Evolutionary conservation across 495 filamentous ascomycete species (phyloP).

Genomic region (Gamarada debralockiae): DNA sequence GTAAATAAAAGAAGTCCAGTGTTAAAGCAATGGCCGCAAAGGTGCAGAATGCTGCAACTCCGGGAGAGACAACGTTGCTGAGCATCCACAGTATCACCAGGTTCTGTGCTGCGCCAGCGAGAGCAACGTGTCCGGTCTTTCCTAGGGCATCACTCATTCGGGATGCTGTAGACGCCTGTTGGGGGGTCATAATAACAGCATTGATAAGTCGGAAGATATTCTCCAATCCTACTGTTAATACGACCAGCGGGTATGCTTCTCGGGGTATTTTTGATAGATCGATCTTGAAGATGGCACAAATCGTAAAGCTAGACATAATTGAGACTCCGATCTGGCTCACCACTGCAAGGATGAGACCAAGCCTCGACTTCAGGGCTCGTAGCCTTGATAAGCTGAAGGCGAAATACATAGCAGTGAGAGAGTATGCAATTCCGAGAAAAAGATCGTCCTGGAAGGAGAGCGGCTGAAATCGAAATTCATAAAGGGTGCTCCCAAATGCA

Average conservation of each 20-base stretch:
- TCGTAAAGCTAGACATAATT: conserved; percentile 60
- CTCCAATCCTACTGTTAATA: conserved; percentile 65
- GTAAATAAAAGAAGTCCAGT: conserved; percentile 66
- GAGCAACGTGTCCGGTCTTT: conserved; percentile 60
- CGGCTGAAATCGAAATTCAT: conserved; percentile 69
- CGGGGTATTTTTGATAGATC: conserved; percentile 57
- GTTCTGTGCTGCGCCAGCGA: conserved; percentile 56
- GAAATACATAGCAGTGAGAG: conserved; percentile 53
- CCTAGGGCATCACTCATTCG: conserved; percentile 66
- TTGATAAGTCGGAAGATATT: conserved; percentile 73
- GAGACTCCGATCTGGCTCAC: conserved; percentile 63
- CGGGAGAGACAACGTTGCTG: conserved; percentile 53
- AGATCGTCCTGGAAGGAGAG: conserved; percentile 57
- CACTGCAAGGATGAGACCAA: conserved; percentile 63
- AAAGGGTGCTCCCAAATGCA: conserved; percentile 49
- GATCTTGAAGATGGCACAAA: conserved; percentile 58
- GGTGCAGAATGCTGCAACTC: conserved; percentile 63
- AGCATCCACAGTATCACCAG: conserved; percentile 52
- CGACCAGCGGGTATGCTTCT: conserved; percentile 64
- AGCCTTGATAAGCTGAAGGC: conserved; percentile 53
- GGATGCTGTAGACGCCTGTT: conserved; percentile 51
- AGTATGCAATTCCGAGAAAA: conserved; percentile 56
- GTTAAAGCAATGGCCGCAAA: conserved; percentile 65
- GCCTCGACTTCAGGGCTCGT: conserved; percentile 61
- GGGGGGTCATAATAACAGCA: conserved; percentile 59